Conservation (phyloP, 768 basidiomycete genomes). For the Termitomyces sp. region DNA sequence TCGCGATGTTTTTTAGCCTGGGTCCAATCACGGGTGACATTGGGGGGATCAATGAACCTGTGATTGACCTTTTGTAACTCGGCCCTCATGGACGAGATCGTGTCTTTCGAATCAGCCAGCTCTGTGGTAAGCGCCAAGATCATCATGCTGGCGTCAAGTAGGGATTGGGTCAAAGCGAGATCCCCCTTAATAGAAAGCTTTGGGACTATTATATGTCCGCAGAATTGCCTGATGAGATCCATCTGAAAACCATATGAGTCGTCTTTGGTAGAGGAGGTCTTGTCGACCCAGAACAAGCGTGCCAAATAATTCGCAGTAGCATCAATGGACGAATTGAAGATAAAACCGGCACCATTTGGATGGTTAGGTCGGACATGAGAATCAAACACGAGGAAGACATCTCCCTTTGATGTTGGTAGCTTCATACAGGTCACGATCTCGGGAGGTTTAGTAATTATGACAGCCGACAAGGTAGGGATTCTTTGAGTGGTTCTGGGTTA, state of each 20-base stretch:
- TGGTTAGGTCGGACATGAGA: constrained; percentile 60
- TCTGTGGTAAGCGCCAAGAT: constrained; percentile 39
- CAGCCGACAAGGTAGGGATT: constrained; percentile 25
- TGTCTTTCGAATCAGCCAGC: constrained; percentile 25
- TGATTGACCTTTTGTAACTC: constrained; percentile 1
- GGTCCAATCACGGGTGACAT: neutral
- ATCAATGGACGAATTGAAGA: constrained; percentile 43
- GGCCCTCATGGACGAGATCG: constrained; percentile 15
- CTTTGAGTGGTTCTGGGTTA: constrained; percentile 23
- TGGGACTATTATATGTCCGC: constrained; percentile 50
- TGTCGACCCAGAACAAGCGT: constrained; percentile 46
- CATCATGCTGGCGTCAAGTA: constrained; percentile 47
- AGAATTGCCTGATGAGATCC: constrained; percentile 55
- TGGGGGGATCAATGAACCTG: neutral
- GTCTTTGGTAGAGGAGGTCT: constrained; percentile 11
- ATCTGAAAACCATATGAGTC: constrained; percentile 50
- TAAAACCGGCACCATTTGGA: constrained; percentile 55
- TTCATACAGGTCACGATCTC: constrained; percentile 58
- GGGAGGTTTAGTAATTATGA: constrained; percentile 64
- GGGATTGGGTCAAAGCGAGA: constrained; percentile 21
- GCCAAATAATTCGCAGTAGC: constrained; percentile 38
- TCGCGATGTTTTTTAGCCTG: neutral
- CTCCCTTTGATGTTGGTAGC: constrained; percentile 23
- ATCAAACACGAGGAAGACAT: constrained; percentile 58
- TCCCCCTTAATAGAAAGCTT: constrained; percentile 15